A percentile compares a stretch with the other conserved stretches of the same genome.
These are phyloP conservation scores for Candolleomyces aberdarensis DNA, from an alignment of 768 basidiomycete genomes.

Conservation along the genomic window DNA sequence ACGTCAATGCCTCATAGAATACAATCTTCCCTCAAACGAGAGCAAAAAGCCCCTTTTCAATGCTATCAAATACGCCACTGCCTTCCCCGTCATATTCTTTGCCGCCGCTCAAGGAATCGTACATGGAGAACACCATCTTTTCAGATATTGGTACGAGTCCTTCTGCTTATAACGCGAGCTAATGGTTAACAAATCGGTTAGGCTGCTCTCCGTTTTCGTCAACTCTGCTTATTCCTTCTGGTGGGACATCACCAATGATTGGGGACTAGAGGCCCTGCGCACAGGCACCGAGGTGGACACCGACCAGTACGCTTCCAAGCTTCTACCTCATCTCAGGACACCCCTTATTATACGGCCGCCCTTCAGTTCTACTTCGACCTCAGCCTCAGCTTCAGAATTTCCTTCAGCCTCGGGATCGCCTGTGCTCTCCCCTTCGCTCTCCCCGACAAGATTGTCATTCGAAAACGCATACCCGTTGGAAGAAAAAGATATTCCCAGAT, in stretches of 20 bases:
- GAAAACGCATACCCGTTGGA: slow-evolving; percentile 5
- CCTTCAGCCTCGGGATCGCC: background rate
- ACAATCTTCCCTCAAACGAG: slow-evolving; percentile 56
- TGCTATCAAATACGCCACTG: slow-evolving; percentile 93
- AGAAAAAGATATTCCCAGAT: slow-evolving; percentile 21
- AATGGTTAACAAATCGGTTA: slow-evolving; percentile 25
- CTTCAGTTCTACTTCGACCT: background rate
- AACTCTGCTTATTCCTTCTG: slow-evolving; percentile 97
- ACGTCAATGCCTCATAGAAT: slow-evolving; percentile 92
- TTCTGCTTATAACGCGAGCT: background rate
- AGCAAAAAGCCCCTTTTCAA: slow-evolving; percentile 80
- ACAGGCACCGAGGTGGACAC: slow-evolving; percentile 23
- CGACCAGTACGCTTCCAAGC: slow-evolving; percentile 36
- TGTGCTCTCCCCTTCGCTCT: background rate
- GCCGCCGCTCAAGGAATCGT: slow-evolving; percentile 86
- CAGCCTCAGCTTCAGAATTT: background rate
- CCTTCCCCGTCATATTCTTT: slow-evolving; percentile 94
- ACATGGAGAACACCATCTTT: slow-evolving; percentile 72
- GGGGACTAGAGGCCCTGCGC: slow-evolving; percentile 83
- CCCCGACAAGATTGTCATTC: slow-evolving; percentile 17
- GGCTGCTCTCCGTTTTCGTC: slow-evolving; percentile 79
- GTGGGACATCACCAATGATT: slow-evolving; percentile 99
- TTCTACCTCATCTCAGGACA: slow-evolving; percentile 45
- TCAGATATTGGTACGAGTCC: slow-evolving; percentile 73
- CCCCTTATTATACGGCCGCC: slow-evolving; percentile 21